Evolutionary conservation across 1,284 basidiomycete genomes (phyloP).

Genomic region (Rhodotorula sp.): DNA sequence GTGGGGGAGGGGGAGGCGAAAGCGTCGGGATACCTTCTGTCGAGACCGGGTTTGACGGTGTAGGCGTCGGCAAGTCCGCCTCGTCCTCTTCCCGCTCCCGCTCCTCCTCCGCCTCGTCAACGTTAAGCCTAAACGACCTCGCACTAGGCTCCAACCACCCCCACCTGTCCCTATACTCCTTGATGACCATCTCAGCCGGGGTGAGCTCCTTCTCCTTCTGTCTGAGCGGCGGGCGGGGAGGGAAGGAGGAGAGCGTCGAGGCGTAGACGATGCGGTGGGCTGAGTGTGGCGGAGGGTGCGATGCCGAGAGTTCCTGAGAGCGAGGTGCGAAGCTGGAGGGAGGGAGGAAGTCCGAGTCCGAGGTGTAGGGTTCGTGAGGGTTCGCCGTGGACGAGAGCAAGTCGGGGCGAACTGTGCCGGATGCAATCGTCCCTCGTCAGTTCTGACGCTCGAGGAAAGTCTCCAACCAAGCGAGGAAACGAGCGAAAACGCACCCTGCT

Average conservation of each 20-base stretch:
- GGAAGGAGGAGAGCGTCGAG: slow-evolving; percentile 35
- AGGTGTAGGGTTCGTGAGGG: slow-evolving; percentile 23
- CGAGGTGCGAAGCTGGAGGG: background rate
- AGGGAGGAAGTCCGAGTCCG: slow-evolving; percentile 26
- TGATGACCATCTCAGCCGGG: slow-evolving; percentile 15
- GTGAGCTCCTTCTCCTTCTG: slow-evolving; percentile 16
- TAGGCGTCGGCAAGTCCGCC: background rate
- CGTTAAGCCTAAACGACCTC: no score
- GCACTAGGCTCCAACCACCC: slow-evolving; percentile 1
- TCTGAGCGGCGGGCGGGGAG: slow-evolving; percentile 33
- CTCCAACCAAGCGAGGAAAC: background rate
- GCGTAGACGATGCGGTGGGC: slow-evolving; percentile 33
- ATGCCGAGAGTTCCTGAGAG: background rate
- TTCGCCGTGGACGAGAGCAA: background rate
- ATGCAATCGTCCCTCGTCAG: background rate
- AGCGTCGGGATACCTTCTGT: background rate
- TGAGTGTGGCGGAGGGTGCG: background rate
- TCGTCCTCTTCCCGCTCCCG: background rate
- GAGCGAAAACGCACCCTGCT: slow-evolving; percentile 18
- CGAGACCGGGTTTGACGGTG: background rate
- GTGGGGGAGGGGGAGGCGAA: background rate
- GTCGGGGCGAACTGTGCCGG: slow-evolving; percentile 30
- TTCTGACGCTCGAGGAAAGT: no score
- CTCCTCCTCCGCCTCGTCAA: background rate
- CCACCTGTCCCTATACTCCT: slow-evolving; percentile 24